phyloP scores from a whole-genome alignment of 2,329 filamentous ascomycete genomes.

The Hypoxylon sp. region DNA sequence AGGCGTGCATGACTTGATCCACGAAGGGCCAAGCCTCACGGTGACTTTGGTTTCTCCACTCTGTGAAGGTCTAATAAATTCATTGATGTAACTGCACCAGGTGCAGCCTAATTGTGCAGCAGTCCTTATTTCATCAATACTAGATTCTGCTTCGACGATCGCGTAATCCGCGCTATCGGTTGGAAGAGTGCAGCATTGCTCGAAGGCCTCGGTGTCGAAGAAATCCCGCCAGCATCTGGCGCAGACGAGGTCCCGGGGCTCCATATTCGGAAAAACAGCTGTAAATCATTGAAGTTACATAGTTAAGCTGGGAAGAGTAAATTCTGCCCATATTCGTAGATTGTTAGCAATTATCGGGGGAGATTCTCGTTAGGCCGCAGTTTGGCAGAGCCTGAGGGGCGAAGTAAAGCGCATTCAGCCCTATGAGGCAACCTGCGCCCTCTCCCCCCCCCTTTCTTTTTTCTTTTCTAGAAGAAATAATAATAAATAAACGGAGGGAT shows the following conservation, averaged over 20 bases:
- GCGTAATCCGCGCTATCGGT: not conserved
- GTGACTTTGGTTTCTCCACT: not conserved
- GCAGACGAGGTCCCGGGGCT: conserved; percentile 1
- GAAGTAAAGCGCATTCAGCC: not conserved
- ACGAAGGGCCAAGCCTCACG: not conserved
- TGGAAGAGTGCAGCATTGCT: not conserved
- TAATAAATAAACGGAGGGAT: too few relatives aligned
- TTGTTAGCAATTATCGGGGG: not conserved
- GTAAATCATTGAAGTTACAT: not conserved
- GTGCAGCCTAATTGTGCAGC: not conserved
- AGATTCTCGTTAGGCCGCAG: not conserved
- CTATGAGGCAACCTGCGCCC: not conserved
- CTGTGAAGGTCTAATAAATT: not conserved
- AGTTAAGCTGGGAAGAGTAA: not conserved
- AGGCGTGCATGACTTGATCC: conserved; percentile 1
- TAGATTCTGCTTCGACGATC: not conserved
- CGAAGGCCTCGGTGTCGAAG: not conserved
- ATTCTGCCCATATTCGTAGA: not conserved
- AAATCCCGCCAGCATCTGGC: conserved; percentile 1
- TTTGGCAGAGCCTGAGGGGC: too few relatives aligned
- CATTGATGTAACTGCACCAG: not conserved
- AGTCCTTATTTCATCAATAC: not conserved
- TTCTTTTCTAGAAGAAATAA: too few relatives aligned
- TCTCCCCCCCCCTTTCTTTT: too few relatives aligned
- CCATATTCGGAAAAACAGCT: not conserved